Evolutionary conservation across 148 eudicot genomes (phyloP).

Genomic region (Chenopodium quinoa): DNA sequence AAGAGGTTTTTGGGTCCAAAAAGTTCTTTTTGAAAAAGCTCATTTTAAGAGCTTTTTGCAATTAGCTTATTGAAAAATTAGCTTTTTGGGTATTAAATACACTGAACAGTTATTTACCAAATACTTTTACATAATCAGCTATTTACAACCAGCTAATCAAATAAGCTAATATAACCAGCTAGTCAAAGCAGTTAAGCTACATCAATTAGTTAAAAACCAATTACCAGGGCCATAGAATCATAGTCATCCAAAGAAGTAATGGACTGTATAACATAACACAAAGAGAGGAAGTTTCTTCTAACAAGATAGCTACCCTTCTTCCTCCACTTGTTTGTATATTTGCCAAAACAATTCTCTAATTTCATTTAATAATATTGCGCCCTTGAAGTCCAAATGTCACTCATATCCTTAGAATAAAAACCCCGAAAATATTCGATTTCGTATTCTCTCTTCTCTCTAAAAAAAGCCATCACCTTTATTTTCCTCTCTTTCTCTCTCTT

Average conservation of each 20-base stretch:
- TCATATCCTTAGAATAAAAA: slow-evolving; percentile 12
- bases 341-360: not conserved
- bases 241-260: slow-evolving; percentile 9
- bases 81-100: too few species aligned
- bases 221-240: not conserved
- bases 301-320: not conserved
- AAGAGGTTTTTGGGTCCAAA: too few species aligned
- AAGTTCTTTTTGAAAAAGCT: too few species aligned
- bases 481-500: slow-evolving; percentile 2
- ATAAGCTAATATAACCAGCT: too few species aligned
- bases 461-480: not conserved
- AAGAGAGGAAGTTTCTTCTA: slow-evolving; percentile 3
- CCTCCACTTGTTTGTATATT: not conserved
- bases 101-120: too few species aligned
- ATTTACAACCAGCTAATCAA: too few species aligned
- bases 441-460: slow-evolving; percentile 17
- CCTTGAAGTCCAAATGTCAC: slow-evolving; percentile 9
- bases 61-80: too few species aligned
- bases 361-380: not conserved
- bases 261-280: not conserved
- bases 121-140: too few species aligned
- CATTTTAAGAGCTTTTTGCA: too few species aligned
- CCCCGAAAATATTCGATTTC: slow-evolving; percentile 15
- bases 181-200: too few species aligned
- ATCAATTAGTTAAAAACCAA: too few species aligned